These are phyloP conservation scores for Cerrena zonata DNA, from an alignment of 1,284 basidiomycete genomes.

Conservation along the genomic window DNA sequence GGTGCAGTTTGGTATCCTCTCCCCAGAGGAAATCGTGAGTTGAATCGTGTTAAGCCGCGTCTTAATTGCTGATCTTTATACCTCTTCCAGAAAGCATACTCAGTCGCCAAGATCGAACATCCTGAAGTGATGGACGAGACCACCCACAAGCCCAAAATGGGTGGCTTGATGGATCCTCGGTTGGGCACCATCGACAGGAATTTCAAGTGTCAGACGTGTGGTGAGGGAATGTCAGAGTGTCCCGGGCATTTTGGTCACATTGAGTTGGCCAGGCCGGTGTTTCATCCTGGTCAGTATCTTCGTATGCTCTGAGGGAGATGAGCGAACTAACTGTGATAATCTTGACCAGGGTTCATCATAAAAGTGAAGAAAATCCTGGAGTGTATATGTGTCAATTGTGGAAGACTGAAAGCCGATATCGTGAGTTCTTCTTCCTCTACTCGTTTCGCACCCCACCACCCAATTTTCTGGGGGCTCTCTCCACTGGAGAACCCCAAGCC, in stretches of 20 bases:
- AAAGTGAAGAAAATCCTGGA: constrained; percentile 99
- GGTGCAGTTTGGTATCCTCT: constrained; percentile 98
- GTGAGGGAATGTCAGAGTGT: constrained; percentile 96
- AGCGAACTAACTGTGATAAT: background rate
- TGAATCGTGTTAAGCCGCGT: constrained; percentile 10
- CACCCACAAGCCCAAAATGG: constrained; percentile 81
- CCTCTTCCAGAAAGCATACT: constrained; percentile 82
- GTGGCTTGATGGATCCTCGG: constrained; percentile 94
- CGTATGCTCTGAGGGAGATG: background rate
- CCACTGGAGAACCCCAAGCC: constrained; percentile 88
- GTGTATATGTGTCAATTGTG: constrained; percentile 97
- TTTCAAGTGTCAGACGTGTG: constrained; percentile 99
- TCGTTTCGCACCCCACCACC: constrained; percentile 86
- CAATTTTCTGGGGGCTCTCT: constrained; percentile 94
- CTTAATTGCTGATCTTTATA: constrained; percentile 13
- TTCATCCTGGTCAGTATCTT: constrained; percentile 80
- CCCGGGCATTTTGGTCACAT: constrained; percentile 99
- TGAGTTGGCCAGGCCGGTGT: constrained; percentile 92
- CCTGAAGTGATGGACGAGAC: constrained; percentile 97
- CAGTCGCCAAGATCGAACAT: constrained; percentile 96
- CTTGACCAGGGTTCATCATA: constrained; percentile 79
- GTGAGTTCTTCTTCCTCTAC: constrained; percentile 79
- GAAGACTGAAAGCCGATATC: constrained; percentile 93
- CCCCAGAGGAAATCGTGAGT: constrained; percentile 98
- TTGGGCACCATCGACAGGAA: constrained; percentile 99